Base-by-base conservation (phyloP, 768 basidiomycete genomes). In the Xanthoconium purpureum region DNA sequence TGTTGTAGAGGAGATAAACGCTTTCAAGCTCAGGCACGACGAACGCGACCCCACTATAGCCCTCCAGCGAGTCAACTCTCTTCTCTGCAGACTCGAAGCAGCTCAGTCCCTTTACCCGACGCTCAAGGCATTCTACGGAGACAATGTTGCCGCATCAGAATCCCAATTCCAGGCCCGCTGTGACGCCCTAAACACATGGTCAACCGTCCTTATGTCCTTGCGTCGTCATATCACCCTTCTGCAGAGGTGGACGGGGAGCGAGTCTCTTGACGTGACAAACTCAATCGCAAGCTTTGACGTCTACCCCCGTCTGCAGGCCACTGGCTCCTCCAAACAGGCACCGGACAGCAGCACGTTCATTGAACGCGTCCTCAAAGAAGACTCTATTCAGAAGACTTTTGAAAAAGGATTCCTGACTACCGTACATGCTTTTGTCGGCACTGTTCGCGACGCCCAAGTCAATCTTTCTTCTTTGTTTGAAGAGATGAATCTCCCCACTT, bases 351-450 rank as follows among this genome's bases (percentile, higher is more conserved):
- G 87, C 18, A 91, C 90, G 36, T 99, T 98, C 70, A 88, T 98
- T 35, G 97, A 98, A 70, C 84, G 94, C 30, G 76, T 98, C 28
- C 80, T 97, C 55, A 98, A 98, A 70, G 96, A 98, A 71, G 96
- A 98, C 65, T 88, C 88, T n/a, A 87, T 98, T 66, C 91, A 95
- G 71, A 82, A 88, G 58, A 94, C 91, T 10, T 98, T 99, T 70
- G 93, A 95, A 71, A 93, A 89, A 63, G 88, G 89, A 14, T 91
- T 89, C 61, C 79, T 94, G 63, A 85, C 85, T 39, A 93, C 91
- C n/a, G 84, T 96, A 8, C 89, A 94, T 70, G 77, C 84, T 14
- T 89, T 95, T 64, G 84, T 98, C 51, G 85, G 87, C 38, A 84
- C 87, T 50, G 91, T 93, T 62, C 90, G 94, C 55, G 85, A 89